These are phyloP conservation scores for Lachnellula cervina DNA, from an alignment of 2,329 filamentous ascomycete species.

Conservation along the genomic window DNA sequence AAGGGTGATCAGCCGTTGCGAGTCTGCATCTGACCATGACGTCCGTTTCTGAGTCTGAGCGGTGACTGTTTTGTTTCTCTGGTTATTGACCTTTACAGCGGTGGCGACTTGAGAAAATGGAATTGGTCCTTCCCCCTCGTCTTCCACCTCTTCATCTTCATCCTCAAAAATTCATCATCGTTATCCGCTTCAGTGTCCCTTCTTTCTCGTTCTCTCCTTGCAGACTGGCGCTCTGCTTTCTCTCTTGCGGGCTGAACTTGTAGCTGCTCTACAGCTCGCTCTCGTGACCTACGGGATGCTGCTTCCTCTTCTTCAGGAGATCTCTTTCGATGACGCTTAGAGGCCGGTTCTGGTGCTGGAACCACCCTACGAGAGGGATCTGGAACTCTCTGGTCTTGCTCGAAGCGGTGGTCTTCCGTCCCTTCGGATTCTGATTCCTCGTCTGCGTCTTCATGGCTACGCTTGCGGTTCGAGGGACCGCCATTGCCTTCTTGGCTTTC, in stretches of 20 bases:
- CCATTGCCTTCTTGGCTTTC: slow-evolving; percentile 10
- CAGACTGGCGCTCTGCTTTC: slow-evolving; percentile 18
- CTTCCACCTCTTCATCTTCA: slow-evolving; percentile 6
- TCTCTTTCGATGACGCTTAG: not conserved
- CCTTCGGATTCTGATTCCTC: slow-evolving; percentile 7
- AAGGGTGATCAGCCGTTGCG: slow-evolving; percentile 41
- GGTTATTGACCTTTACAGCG: slow-evolving; percentile 1
- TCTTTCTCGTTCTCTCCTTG: not conserved
- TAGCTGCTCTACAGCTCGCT: not conserved
- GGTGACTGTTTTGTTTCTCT: not conserved
- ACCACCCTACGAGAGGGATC: slow-evolving; percentile 13
- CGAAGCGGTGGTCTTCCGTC: slow-evolving; percentile 23
- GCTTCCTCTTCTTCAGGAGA: not conserved
- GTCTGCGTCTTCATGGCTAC: not conserved
- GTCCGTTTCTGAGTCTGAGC: slow-evolving; percentile 14
- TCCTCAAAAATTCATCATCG: slow-evolving; percentile 3
- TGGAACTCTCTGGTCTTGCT: slow-evolving; percentile 18
- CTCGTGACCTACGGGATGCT: not conserved
- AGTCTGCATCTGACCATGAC: slow-evolving; percentile 37
- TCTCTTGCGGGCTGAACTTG: not conserved
- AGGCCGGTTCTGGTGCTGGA: not conserved
- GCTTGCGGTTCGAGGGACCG: slow-evolving; percentile 5
- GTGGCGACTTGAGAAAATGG: slow-evolving; percentile 7
- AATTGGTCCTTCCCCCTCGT: not conserved
- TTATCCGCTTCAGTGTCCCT: not conserved